phyloP scores from a whole-genome alignment of 1,284 basidiomycete genomes.

The Cryptococcus sp. region DNA sequence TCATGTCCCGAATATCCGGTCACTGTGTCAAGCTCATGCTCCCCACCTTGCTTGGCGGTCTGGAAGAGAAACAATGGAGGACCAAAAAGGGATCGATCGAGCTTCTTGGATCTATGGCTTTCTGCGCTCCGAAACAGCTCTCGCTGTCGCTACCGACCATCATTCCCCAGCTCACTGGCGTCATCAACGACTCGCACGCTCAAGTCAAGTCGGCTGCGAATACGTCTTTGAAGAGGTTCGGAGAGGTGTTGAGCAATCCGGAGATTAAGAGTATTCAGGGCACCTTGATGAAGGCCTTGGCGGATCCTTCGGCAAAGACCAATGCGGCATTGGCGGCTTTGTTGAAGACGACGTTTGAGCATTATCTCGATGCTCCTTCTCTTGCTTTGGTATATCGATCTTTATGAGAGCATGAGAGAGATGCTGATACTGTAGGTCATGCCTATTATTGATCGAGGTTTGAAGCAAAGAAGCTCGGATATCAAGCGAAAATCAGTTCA shows the following conservation, averaged over 20 bases:
- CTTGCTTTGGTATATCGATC: conserved; percentile 69
- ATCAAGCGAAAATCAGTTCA: conserved; percentile 94
- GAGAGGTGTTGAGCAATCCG: conserved; percentile 89
- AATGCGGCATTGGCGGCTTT: conserved; percentile 73
- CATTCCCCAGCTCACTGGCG: conserved; percentile 89
- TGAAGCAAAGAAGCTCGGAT: conserved; percentile 86
- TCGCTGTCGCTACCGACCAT: conserved; percentile 93
- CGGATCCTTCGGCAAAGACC: conserved; percentile 86
- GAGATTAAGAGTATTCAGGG: conserved; percentile 91
- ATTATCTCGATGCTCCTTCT: conserved; percentile 97
- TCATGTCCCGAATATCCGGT: conserved; percentile 93
- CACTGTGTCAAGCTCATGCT: conserved; percentile 91
- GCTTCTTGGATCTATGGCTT: conserved; percentile 95
- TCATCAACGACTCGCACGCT: conserved; percentile 94
- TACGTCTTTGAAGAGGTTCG: conserved; percentile 94
- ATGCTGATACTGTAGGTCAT: conserved; percentile 61
- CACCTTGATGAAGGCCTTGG: conserved; percentile 89
- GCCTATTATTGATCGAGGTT: conserved; percentile 90
- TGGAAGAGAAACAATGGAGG: conserved; percentile 98
- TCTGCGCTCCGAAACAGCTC: conserved; percentile 92
- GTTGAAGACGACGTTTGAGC: conserved; percentile 92
- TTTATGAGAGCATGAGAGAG: not conserved
- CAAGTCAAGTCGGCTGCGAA: conserved; percentile 93
- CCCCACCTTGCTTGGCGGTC: conserved; percentile 79
- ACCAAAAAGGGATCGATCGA: conserved; percentile 98